Base-by-base conservation (phyloP, 192 early-diverging fungal genomes). In the Podila minutissima region DNA sequence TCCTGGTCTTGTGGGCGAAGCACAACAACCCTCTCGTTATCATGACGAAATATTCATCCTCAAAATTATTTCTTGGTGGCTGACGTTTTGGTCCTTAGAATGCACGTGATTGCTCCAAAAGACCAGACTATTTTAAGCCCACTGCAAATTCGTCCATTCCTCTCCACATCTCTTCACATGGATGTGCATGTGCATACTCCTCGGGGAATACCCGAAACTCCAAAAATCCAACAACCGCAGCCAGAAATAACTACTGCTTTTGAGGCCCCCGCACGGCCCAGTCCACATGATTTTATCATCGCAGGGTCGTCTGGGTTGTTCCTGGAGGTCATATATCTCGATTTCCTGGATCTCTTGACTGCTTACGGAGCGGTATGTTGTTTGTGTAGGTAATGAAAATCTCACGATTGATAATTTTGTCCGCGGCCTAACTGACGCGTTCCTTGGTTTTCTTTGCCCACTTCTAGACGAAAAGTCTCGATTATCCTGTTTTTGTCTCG, bases 401-500 rank as follows among this genome's bases (percentile, higher is more conserved):
- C 3, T 46, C 41, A 4, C 41, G 8, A 11, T 46, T 46, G 41
- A 46, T 46, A 46, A 46, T 55, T 55, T 55, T 12, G 17, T 55
- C 53, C 53, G 41, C 41, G 24, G 24, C 2, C 35, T 55, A 55
- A 22, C 22, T 24, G 46, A 58, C 11, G n/a, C 63, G 28, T 13
- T 26, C 31, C 20, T 15, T 33, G 19, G 15, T 61, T 62, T n/a
- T 6, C 24, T 50, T 53, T 28, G 15, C 31, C 62, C 31, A 31
- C 3, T 2, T 22, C 17, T 62, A 79, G 76, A 79, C 11, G 2
- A 29, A 68, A 15, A 48, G 49, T 22, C 0, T 64, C 4, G 65
- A 79, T 3, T 79, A 35, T 35, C 11, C 53, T 1, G 29, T 59
- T 20, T 79, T 79, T 22, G 13, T 28, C 2, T 50, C 53, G 4